Percentiles rank a stretch among this genome's conserved stretches.
phyloP scores from a whole-genome alignment of 129 eudicot species.

The Heracleum sosnowskyi region DNA sequence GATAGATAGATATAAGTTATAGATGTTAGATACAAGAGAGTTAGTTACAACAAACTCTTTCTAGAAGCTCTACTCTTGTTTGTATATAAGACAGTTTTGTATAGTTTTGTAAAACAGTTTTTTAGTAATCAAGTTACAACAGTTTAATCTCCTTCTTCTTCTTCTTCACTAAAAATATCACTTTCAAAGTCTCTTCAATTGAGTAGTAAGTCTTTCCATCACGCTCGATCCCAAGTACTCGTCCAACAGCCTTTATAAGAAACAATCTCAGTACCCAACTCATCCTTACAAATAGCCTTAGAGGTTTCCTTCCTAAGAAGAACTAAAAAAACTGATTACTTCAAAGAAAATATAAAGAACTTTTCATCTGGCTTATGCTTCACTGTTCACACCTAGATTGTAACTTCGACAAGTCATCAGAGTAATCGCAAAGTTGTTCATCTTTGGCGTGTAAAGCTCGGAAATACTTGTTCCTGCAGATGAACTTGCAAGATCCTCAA shows the following conservation, averaged over 20 bases:
- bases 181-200: conserved; percentile 74
- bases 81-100: too few relatives aligned
- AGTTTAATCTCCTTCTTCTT: too few relatives aligned
- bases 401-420: conserved; percentile 41
- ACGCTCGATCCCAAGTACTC: conserved; percentile 65
- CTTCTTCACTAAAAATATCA: too few relatives aligned
- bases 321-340: background rate
- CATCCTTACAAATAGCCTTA: conserved; percentile 60
- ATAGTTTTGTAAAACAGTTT: too few relatives aligned
- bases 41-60: too few relatives aligned
- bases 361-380: background rate
- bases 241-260: conserved; percentile 57
- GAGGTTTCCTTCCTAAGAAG: conserved; percentile 35
- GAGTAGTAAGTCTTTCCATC: conserved; percentile 46
- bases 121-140: too few relatives aligned
- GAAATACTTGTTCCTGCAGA: conserved; percentile 31
- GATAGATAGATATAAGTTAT: too few relatives aligned
- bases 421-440: conserved; percentile 30
- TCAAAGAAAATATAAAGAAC: background rate
- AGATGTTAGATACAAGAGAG: too few relatives aligned
- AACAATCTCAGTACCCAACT: conserved; percentile 64
- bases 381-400: conserved; percentile 43
- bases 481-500: conserved; percentile 27
- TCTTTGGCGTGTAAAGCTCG: too few relatives aligned
- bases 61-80: too few relatives aligned